Percentiles rank a stretch among this genome's conserved stretches.
phyloP scores from a whole-genome alignment of 2,329 filamentous ascomycete species.

The Colletotrichum salicis region DNA sequence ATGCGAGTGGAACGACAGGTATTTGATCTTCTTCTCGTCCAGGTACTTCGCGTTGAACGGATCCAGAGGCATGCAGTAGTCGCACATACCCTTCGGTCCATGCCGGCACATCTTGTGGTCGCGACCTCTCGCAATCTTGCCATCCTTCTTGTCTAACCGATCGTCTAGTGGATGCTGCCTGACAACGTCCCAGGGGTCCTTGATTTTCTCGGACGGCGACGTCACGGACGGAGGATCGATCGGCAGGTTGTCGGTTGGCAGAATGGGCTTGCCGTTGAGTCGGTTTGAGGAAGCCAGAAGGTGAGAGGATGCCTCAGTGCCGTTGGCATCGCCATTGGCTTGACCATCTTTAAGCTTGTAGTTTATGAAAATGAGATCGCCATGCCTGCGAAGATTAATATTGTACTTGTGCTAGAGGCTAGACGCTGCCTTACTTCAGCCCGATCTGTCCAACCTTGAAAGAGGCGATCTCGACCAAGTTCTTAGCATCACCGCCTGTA shows the following conservation, averaged over 20 bases:
- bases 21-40: constrained; percentile 97
- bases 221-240: constrained; percentile 66
- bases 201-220: constrained; percentile 71
- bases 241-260: constrained; percentile 74
- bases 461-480: constrained; percentile 66
- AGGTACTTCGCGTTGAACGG: constrained; percentile 92
- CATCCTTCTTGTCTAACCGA: constrained; percentile 84
- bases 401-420: background rate
- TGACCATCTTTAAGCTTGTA: constrained; percentile 72
- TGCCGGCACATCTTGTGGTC: constrained; percentile 96
- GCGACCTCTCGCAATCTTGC: constrained; percentile 82
- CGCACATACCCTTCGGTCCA: constrained; percentile 97
- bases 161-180: constrained; percentile 90
- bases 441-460: constrained; percentile 69
- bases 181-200: constrained; percentile 93
- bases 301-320: constrained; percentile 46
- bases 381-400: constrained; percentile 70
- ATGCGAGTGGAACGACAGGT: constrained; percentile 94
- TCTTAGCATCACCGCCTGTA: constrained; percentile 66
- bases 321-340: constrained; percentile 48
- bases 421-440: constrained; percentile 58
- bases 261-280: constrained; percentile 81
- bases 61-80: constrained; percentile 97
- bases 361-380: constrained; percentile 88
- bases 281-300: constrained; percentile 66